phyloP scores from a whole-genome alignment of 2,329 filamentous ascomycete genomes.

The Claviceps fusiformis region DNA sequence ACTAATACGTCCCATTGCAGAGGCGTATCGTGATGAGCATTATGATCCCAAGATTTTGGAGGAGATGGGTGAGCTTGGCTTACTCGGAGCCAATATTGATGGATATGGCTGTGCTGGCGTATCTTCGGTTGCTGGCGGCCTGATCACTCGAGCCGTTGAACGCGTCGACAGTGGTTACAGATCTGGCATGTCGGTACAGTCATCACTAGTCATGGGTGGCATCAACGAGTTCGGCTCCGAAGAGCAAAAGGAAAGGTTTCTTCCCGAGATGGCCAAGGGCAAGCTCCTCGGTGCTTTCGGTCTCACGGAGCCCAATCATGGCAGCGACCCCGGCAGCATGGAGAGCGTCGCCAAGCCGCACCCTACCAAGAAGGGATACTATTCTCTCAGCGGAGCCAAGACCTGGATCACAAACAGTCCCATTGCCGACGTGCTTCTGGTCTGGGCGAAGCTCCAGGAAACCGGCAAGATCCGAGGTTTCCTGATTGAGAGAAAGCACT shows the following conservation, averaged over 20 bases:
- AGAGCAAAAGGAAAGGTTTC: constrained; percentile 74
- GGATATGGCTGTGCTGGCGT: constrained; percentile 83
- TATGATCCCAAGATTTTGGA: constrained; percentile 75
- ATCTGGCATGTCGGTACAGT: constrained; percentile 87
- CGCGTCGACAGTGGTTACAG: constrained; percentile 84
- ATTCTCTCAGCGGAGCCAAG: constrained; percentile 67
- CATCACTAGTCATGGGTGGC: constrained; percentile 83
- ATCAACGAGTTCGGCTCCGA: constrained; percentile 78
- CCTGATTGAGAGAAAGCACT: constrained; percentile 71
- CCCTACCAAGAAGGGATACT: constrained; percentile 71
- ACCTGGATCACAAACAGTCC: constrained; percentile 96
- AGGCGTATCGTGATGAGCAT: constrained; percentile 72
- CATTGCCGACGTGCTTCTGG: constrained; percentile 69
- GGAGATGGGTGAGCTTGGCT: constrained; percentile 88
- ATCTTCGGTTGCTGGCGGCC: constrained; percentile 73
- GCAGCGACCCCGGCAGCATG: constrained; percentile 83
- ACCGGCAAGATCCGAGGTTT: constrained; percentile 94
- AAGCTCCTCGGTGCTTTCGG: constrained; percentile 77
- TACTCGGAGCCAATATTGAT: constrained; percentile 73
- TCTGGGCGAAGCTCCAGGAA: constrained; percentile 87
- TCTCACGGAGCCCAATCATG: constrained; percentile 84
- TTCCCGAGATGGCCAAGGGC: constrained; percentile 71
- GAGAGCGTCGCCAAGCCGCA: constrained; percentile 77
- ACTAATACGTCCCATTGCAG: constrained; percentile 27
- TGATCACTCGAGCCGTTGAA: constrained; percentile 84